Evolutionary conservation across 129 eudicot genomes (phyloP), one percentile per base, ranked within the genome.

Genomic region (Scalesia atractyloides): DNA sequence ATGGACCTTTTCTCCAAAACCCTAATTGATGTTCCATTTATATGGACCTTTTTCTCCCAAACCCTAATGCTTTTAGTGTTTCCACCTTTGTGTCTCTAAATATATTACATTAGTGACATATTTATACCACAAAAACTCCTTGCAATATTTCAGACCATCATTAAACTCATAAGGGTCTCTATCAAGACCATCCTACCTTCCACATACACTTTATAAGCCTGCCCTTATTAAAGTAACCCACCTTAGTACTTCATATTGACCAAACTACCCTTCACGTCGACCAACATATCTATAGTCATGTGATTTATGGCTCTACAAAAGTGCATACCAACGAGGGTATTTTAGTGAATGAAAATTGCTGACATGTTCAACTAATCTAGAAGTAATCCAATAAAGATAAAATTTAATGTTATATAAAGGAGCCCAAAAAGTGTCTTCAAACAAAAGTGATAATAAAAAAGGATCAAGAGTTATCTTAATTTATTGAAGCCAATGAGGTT

Each of bases 1-100:
- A 92, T 60, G 97, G 97, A 33, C 97, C 97, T 72, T 89, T 92
- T 65, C 98, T 76, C 98, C 98, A 92, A 39, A 82, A 89, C 50
- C 60, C 76, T 26, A 52, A 5, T 56, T 64, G 77, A 44, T 70
- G 52, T 71, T 78, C 82, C 82, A 78, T 75, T 36, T 24, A 19
- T 69, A 75, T 69, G 59, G 97, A 39, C 96, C 96, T 74, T 89
- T 89, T 92, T 68, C 96, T 78, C 95, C 95, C 89, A 34, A 82
- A 89, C 50, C 60, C 61, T 59, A 71, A 51, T 71, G 56, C 56
- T 26, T 53, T 72, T 59, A 47, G n/a, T 70, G 58, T 58, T 58
- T 44, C 22, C 69, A 49, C 64, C 49, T 64, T 78, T 72, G 62
- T 89, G 86, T 84, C 73, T 70, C 70, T 8, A 71, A 85, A 74